phyloP scores from a whole-genome alignment of 2,329 filamentous ascomycete species.

The Anthostomella pinea region DNA sequence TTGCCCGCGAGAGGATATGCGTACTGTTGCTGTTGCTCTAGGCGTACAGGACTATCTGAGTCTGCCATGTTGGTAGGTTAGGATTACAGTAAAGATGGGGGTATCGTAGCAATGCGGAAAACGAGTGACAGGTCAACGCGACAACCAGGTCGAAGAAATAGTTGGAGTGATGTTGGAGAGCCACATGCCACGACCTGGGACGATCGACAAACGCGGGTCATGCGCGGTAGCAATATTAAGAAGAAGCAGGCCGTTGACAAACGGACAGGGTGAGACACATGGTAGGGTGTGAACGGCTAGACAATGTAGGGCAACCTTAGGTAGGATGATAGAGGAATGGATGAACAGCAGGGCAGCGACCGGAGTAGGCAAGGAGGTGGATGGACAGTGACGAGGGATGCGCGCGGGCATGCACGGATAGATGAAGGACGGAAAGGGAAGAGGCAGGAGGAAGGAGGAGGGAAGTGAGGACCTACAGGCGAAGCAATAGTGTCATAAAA shows the following conservation, averaged over 20 bases:
- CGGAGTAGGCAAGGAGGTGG: background rate
- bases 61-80: slow-evolving; percentile 31
- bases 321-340: slow-evolving; percentile 2
- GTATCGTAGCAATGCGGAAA: slow-evolving; percentile 7
- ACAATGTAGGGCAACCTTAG: slow-evolving; percentile 7
- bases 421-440: too few species aligned
- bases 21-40: slow-evolving; percentile 15
- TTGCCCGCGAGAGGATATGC: slow-evolving; percentile 24
- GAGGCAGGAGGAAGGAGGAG: slow-evolving; percentile 7
- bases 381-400: too few species aligned
- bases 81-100: slow-evolving; percentile 15
- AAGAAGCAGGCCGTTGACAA: background rate
- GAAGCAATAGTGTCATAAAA: slow-evolving; percentile 15
- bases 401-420: too few species aligned
- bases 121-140: slow-evolving; percentile 4
- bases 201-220: slow-evolving; percentile 2
- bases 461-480: slow-evolving; percentile 17
- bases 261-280: background rate
- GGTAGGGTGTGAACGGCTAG: slow-evolving; percentile 6
- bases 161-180: slow-evolving; percentile 9
- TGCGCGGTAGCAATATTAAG: background rate
- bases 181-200: slow-evolving; percentile 3
- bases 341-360: slow-evolving; percentile 9
- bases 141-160: slow-evolving; percentile 8
- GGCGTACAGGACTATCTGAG: slow-evolving; percentile 16